Conservation (phyloP, 1,284 basidiomycete species). For the Leccinum griseonigrum region DNA sequence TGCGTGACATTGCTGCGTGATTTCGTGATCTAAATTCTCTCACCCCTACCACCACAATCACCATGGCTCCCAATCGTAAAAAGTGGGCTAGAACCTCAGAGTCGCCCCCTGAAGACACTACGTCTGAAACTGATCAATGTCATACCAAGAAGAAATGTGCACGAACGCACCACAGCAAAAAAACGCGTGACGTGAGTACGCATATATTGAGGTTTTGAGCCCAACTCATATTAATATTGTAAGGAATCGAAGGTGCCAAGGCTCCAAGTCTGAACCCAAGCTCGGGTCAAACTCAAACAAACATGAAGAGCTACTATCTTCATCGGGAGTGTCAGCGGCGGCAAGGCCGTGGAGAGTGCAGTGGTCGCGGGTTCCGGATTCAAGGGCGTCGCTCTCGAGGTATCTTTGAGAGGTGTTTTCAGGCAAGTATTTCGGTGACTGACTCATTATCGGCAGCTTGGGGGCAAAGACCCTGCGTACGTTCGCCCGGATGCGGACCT, state of each 20-base stretch:
- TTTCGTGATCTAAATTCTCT: too few relatives aligned
- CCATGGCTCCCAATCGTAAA: neutral
- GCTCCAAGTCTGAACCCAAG: neutral
- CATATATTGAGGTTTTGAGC: neutral
- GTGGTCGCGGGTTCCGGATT: constrained; percentile 64
- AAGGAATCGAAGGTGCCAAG: neutral
- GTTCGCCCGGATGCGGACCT: constrained; percentile 86
- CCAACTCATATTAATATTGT: neutral
- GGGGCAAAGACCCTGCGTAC: constrained; percentile 96
- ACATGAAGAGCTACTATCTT: constrained; percentile 21
- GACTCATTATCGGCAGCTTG: constrained; percentile 58
- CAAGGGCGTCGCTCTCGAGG: constrained; percentile 79
- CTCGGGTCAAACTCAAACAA: neutral
- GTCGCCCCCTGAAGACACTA: neutral
- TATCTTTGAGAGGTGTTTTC: constrained; percentile 22
- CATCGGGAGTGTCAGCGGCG: constrained; percentile 33
- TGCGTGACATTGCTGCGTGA: too few relatives aligned
- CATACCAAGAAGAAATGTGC: neutral
- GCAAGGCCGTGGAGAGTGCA: constrained; percentile 46
- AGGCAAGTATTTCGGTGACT: neutral
- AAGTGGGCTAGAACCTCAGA: neutral
- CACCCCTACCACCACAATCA: neutral
- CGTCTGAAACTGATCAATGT: neutral
- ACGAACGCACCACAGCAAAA: neutral
- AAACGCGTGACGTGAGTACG: neutral